Evolutionary conservation across 768 basidiomycete genomes (phyloP).

Genomic region (Boletus barrowsii): DNA sequence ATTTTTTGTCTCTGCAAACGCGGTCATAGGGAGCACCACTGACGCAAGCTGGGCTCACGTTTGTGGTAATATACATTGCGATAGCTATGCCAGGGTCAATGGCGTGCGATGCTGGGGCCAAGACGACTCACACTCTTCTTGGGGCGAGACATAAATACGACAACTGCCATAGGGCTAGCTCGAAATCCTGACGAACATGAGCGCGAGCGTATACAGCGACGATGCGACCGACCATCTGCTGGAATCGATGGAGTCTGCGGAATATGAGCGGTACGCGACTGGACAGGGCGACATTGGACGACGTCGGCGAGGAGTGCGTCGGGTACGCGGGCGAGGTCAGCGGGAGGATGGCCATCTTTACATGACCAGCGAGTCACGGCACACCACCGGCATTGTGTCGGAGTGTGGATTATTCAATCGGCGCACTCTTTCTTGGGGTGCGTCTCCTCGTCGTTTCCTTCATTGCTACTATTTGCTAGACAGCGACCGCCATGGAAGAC

Average conservation of each 20-base stretch:
- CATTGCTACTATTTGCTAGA: slow-evolving; percentile 7
- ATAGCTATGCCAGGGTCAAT: slow-evolving; percentile 50
- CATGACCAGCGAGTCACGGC: slow-evolving; percentile 11
- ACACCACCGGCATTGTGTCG: slow-evolving; percentile 21
- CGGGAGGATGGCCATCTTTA: slow-evolving; percentile 32
- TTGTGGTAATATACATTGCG: slow-evolving; percentile 98
- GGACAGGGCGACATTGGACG: slow-evolving; percentile 25
- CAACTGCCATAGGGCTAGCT: slow-evolving; percentile 93
- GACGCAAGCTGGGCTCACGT: slow-evolving; percentile 48
- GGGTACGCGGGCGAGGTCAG: slow-evolving; percentile 28
- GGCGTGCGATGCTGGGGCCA: neutral
- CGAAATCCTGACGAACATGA: slow-evolving; percentile 72
- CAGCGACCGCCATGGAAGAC: slow-evolving; percentile 50
- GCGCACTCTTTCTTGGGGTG: slow-evolving; percentile 1
- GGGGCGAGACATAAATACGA: slow-evolving; percentile 93
- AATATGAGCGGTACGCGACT: slow-evolving; percentile 78
- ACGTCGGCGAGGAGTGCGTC: slow-evolving; percentile 14
- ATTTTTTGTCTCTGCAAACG: slow-evolving; percentile 84
- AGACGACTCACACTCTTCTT: slow-evolving; percentile 72
- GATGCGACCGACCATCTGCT: slow-evolving; percentile 69
- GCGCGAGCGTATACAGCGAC: neutral
- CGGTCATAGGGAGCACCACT: neutral
- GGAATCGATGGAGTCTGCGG: slow-evolving; percentile 72
- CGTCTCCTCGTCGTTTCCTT: slow-evolving; percentile 12
- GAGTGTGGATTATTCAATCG: slow-evolving; percentile 16